phyloP scores from a whole-genome alignment of 2,329 filamentous ascomycete genomes.

The Lachnellula suecica region DNA sequence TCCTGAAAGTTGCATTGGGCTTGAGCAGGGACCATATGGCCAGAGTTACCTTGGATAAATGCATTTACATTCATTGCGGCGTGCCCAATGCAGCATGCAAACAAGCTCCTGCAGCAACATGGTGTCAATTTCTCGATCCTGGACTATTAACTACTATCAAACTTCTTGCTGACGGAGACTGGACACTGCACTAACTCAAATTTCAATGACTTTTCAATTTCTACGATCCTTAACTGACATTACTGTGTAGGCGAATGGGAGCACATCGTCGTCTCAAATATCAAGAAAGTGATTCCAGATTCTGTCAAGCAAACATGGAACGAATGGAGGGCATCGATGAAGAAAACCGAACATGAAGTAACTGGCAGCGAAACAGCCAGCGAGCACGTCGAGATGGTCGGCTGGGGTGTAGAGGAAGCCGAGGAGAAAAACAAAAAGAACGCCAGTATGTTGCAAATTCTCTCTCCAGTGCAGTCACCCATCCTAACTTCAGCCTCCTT shows the following conservation, averaged over 20 bases:
- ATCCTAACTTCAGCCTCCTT: background rate
- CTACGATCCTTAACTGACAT: constrained; percentile 1
- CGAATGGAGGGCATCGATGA: constrained; percentile 48
- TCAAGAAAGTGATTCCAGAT: constrained; percentile 60
- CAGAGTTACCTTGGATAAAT: background rate
- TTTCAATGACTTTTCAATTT: constrained; percentile 1
- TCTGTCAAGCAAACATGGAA: constrained; percentile 53
- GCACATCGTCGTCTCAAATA: constrained; percentile 61
- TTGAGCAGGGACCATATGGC: no score
- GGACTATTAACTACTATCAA: no score
- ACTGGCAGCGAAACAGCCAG: constrained; percentile 44
- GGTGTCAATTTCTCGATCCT: no score
- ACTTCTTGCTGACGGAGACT: background rate
- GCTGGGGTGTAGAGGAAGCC: constrained; percentile 64
- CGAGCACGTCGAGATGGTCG: constrained; percentile 49
- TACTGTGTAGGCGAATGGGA: constrained; percentile 54
- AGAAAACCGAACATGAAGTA: constrained; percentile 43
- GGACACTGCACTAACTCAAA: constrained; percentile 4
- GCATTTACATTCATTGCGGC: no score
- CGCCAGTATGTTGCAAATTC: constrained; percentile 67
- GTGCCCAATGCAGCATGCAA: no score
- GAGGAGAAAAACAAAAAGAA: constrained; percentile 59
- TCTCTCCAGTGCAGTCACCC: background rate
- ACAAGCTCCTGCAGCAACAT: no score
- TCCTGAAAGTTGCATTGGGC: no score